Evolutionary conservation across 2,329 filamentous ascomycete genomes (phyloP).

Genomic region (Sporothrix sp.): DNA sequence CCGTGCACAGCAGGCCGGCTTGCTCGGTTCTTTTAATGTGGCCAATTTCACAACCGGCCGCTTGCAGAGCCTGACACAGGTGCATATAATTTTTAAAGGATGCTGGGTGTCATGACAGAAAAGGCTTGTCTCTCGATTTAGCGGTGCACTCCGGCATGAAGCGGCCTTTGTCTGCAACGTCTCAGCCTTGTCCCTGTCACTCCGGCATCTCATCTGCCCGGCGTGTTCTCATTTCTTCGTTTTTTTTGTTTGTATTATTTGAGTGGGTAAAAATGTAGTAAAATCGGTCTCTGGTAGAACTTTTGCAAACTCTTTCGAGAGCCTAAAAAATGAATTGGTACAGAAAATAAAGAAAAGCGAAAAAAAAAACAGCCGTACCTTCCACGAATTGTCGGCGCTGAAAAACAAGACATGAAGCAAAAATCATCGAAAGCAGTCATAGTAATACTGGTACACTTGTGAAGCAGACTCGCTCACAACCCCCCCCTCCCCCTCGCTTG

Average conservation of each 20-base stretch:
- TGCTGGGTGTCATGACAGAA: not conserved
- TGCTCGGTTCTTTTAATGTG: not conserved
- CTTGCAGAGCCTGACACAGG: constrained; percentile 2
- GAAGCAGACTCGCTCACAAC: not conserved
- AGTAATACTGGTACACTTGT: constrained; percentile 6
- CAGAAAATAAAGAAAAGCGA: not conserved
- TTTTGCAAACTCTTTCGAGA: too few species aligned
- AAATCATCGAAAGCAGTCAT: not conserved
- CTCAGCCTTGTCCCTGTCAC: too few species aligned
- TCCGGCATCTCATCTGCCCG: not conserved
- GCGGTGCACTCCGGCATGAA: too few species aligned
- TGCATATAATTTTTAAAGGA: too few species aligned
- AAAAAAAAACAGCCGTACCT: not conserved
- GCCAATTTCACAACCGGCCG: constrained; percentile 2
- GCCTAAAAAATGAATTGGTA: not conserved
- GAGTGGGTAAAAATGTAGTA: not conserved
- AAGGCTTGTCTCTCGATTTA: too few species aligned
- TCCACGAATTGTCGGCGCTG: too few species aligned
- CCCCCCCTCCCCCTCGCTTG: not conserved
- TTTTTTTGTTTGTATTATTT: not conserved
- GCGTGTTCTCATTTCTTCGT: not conserved
- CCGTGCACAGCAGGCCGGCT: too few species aligned
- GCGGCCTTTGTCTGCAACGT: too few species aligned
- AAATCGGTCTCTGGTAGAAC: too few species aligned
- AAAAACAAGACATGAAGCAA: not conserved